Base-by-base conservation (phyloP, 2,329 filamentous ascomycete genomes). In the Cercospora citrullina region DNA sequence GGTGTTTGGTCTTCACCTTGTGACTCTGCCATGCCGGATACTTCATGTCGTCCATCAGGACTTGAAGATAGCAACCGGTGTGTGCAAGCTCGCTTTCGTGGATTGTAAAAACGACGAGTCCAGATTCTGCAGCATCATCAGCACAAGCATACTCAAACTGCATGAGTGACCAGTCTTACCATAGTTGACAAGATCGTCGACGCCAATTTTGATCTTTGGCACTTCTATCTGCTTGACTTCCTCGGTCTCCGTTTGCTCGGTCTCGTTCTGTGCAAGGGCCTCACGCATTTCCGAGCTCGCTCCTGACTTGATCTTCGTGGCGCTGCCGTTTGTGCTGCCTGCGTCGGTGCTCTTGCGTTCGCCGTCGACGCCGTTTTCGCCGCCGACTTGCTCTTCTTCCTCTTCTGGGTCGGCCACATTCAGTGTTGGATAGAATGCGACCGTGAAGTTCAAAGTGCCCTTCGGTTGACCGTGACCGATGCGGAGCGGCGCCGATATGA, bases 11-110 rank as follows among this genome's bases (percentile, higher is more conserved):
- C 75, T 87, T 89, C 33, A 93, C 90, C 71, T 89, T 92, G 0
- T 91, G 89, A 10, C 93, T 96, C 1, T 87, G 85, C 78, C 97
- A 98, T 0, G 93, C 91, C 0, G 95, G 91, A 82, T 95, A 98
- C 33, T 92, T 87, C 87, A 95, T 93, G 78, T 99, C 95, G 79
- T 99, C 95, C 79, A 98, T 95, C 71, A 94, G 84, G 7, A 99
- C 87, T 79, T 99, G 93, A 23, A 99, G 84, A 69, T 92, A 90
- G 31, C 89, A 90, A 72, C 94, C 87, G 63, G 84, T 87, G 71
- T 91, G 88, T 0, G 92, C 87, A 77, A 99, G 86, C 65, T 97
- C 91, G 26, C 90, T 93, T 69, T 98, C 94, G 77, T 97, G 88
- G 66, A 99, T 87, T 77, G 94, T 94, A 86, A 99, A 98, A 65